Conservation (phyloP, 768 basidiomycete species). For the Mrakia hoshinonis region DNA sequence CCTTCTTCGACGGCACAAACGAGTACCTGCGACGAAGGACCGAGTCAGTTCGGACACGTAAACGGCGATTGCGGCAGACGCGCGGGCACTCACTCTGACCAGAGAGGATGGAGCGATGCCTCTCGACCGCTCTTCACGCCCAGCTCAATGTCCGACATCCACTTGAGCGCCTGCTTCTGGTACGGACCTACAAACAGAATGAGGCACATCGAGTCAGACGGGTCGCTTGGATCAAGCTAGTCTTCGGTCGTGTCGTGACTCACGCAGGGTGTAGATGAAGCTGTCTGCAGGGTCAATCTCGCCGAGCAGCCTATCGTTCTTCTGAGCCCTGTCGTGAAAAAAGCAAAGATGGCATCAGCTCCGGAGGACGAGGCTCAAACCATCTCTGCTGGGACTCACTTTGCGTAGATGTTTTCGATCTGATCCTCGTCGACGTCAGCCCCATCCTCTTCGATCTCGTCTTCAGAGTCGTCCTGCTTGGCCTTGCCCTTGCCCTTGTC, state of each 20-base stretch:
- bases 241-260: too few relatives aligned
- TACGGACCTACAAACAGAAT: conserved; percentile 51
- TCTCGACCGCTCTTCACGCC: conserved; percentile 58
- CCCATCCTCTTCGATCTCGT: conserved; percentile 68
- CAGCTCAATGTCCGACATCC: conserved; percentile 84
- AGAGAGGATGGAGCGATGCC: conserved; percentile 80
- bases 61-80: neutral
- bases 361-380: neutral
- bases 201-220: neutral
- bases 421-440: conserved; percentile 76
- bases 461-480: conserved; percentile 59
- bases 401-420: conserved; percentile 72
- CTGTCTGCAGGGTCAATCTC: conserved; percentile 73
- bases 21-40: conserved; percentile 50
- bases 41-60: neutral
- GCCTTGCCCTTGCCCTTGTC: conserved; percentile 44
- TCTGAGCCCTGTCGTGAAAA: conserved; percentile 59
- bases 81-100: conserved; percentile 73
- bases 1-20: conserved; percentile 55
- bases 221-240: too few relatives aligned
- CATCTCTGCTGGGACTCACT: conserved; percentile 45
- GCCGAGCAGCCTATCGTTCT: conserved; percentile 62
- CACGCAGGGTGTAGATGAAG: conserved; percentile 46
- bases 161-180: conserved; percentile 85
- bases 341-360: conserved; percentile 11